Conservation (phyloP, 805 yeast species). For the Candida chilensis region DNA sequence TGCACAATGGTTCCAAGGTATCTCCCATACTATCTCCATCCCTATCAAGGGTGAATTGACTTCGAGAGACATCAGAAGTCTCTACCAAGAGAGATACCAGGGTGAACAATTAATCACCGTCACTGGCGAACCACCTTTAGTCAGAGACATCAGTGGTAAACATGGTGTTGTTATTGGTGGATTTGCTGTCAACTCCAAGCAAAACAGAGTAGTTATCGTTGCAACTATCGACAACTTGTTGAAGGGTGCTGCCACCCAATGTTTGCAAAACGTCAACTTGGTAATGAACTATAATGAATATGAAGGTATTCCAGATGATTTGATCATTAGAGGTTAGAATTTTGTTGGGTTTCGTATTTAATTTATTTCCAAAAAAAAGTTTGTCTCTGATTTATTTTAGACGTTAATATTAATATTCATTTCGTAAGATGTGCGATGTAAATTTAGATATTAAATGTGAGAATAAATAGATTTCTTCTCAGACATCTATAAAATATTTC, state of each 20-base stretch:
- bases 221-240: constrained; percentile 93
- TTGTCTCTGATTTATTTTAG: too few species aligned
- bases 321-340: constrained; percentile 37
- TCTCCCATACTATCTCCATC: constrained; percentile 82
- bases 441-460: too few species aligned
- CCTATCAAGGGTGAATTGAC: constrained; percentile 72
- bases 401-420: too few species aligned
- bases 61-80: constrained; percentile 72
- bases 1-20: constrained; percentile 99
- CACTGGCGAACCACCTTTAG: constrained; percentile 89
- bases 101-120: constrained; percentile 81
- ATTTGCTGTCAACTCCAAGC: constrained; percentile 82
- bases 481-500: too few species aligned
- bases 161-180: constrained; percentile 96
- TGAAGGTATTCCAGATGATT: constrained; percentile 83
- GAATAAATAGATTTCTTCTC: too few species aligned
- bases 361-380: too few species aligned
- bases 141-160: constrained; percentile 83
- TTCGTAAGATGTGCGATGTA: too few species aligned
- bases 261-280: constrained; percentile 91
- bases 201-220: constrained; percentile 86
- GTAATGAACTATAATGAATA: constrained; percentile 87
- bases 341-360: too few species aligned
- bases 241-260: constrained; percentile 98
- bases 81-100: constrained; percentile 82